These are phyloP conservation scores for Aurifilum marmelostoma DNA, from an alignment of 2,329 filamentous ascomycete species.

Conservation along the genomic window DNA sequence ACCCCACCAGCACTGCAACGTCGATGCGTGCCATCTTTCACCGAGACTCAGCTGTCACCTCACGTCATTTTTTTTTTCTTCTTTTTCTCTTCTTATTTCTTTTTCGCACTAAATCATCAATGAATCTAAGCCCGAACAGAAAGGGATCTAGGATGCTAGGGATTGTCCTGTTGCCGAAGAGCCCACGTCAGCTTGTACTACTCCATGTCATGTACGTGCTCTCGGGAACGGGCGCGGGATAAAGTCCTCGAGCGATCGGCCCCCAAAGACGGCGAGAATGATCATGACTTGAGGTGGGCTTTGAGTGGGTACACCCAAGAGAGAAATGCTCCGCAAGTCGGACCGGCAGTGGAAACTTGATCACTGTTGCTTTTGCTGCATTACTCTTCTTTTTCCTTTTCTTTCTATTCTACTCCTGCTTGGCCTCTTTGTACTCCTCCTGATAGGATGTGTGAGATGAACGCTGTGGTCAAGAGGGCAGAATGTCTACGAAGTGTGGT, in stretches of 20 bases:
- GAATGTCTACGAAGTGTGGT: neutral
- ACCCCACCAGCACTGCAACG: neutral
- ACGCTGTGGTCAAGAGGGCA: neutral
- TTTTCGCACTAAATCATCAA: neutral
- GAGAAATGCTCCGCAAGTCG: neutral
- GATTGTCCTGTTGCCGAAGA: neutral
- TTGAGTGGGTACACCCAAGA: neutral
- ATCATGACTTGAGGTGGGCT: neutral
- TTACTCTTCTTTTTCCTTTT: neutral
- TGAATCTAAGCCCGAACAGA: neutral
- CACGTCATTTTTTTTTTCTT: neutral
- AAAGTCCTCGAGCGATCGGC: neutral
- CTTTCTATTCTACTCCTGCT: neutral
- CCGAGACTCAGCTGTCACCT: neutral
- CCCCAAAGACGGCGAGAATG: neutral
- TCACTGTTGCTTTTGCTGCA: neutral
- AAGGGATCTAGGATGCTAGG: neutral
- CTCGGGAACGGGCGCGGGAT: neutral
- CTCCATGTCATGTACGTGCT: neutral
- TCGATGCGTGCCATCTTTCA: neutral
- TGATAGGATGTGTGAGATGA: neutral
- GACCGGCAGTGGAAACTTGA: neutral
- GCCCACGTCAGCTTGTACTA: neutral
- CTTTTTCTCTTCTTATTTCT: no score
- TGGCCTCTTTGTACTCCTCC: neutral